These are phyloP conservation scores for Catunica adiposa DNA, from an alignment of 2,329 filamentous ascomycete genomes.

Conservation along the genomic window DNA sequence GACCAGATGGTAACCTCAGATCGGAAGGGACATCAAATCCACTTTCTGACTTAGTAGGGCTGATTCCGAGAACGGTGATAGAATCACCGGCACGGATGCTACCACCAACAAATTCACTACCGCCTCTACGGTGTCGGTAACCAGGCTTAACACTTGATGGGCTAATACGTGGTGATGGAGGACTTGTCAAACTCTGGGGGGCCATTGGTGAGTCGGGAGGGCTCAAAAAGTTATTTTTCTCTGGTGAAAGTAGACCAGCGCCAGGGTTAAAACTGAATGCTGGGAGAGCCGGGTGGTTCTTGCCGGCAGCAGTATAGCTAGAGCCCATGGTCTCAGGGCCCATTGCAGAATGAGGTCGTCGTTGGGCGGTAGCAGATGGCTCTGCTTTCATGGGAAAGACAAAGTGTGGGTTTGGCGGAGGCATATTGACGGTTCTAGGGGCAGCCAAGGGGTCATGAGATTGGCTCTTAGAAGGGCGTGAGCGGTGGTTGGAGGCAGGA, in stretches of 20 bases:
- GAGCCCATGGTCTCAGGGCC: constrained; percentile 25
- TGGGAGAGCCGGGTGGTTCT: constrained; percentile 28
- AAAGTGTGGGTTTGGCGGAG: constrained; percentile 47
- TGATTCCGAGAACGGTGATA: constrained; percentile 48
- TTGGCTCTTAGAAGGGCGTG: constrained; percentile 13
- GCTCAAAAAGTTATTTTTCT: constrained; percentile 28
- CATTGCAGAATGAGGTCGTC: constrained; percentile 37
- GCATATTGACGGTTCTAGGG: constrained; percentile 16
- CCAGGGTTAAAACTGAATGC: constrained; percentile 42
- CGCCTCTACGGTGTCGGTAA: constrained; percentile 63
- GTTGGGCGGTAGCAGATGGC: constrained; percentile 24
- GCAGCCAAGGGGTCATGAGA: constrained; percentile 11
- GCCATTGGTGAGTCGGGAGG: constrained; percentile 37
- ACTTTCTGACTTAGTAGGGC: constrained; percentile 47
- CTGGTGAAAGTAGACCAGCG: constrained; percentile 19
- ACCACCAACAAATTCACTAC: constrained; percentile 75
- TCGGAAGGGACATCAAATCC: constrained; percentile 38
- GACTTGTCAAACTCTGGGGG: constrained; percentile 20
- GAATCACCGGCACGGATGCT: constrained; percentile 42
- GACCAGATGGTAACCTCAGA: constrained; percentile 33
- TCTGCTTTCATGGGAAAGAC: constrained; percentile 40
- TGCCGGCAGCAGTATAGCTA: constrained; percentile 8
- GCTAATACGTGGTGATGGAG: constrained; percentile 39
- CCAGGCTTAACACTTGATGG: constrained; percentile 26
- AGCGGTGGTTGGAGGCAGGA: constrained; percentile 2